A percentile compares a stretch with the other conserved stretches of the same genome.
Conservation (phyloP, 2,329 filamentous ascomycete genomes). For the Trichoderma sp. region DNA sequence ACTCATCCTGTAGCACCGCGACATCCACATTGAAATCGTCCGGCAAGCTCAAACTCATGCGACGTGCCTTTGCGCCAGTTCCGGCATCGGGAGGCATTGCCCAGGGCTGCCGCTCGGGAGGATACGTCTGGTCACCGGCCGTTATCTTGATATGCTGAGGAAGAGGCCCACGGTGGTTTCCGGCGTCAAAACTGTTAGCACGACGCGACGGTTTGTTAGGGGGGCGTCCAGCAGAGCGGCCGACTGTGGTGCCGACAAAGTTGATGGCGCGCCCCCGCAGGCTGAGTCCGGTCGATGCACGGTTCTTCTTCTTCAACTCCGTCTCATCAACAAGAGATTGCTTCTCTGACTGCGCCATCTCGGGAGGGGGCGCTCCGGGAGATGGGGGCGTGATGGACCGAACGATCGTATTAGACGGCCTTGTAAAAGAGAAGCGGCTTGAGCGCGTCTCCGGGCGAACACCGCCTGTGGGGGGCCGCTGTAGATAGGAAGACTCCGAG, state of each 20-base stretch:
- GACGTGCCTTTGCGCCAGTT: slow-evolving; percentile 73
- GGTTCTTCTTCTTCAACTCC: slow-evolving; percentile 49
- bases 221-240: slow-evolving; percentile 26
- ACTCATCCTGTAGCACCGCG: slow-evolving; percentile 66
- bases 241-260: slow-evolving; percentile 38
- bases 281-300: slow-evolving; percentile 49
- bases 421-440: slow-evolving; percentile 45
- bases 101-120: slow-evolving; percentile 50
- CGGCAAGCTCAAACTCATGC: slow-evolving; percentile 69
- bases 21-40: slow-evolving; percentile 72
- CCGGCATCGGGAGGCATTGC: slow-evolving; percentile 64
- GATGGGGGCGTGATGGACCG: slow-evolving; percentile 51
- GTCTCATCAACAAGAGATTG: slow-evolving; percentile 29
- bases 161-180: slow-evolving; percentile 31
- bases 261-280: slow-evolving; percentile 48
- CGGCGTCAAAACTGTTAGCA: slow-evolving; percentile 50
- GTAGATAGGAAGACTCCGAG: slow-evolving; percentile 27
- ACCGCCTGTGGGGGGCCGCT: slow-evolving; percentile 30
- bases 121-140: slow-evolving; percentile 30
- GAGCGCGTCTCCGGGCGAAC: slow-evolving; percentile 27
- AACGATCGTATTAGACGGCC: slow-evolving; percentile 45
- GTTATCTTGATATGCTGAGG: slow-evolving; percentile 18
- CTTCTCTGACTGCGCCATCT: slow-evolving; percentile 36
- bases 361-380: slow-evolving; percentile 44
- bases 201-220: slow-evolving; percentile 30